phyloP scores from a whole-genome alignment of 2,329 filamentous ascomycete genomes.

The Talaromyces atroroseus region DNA sequence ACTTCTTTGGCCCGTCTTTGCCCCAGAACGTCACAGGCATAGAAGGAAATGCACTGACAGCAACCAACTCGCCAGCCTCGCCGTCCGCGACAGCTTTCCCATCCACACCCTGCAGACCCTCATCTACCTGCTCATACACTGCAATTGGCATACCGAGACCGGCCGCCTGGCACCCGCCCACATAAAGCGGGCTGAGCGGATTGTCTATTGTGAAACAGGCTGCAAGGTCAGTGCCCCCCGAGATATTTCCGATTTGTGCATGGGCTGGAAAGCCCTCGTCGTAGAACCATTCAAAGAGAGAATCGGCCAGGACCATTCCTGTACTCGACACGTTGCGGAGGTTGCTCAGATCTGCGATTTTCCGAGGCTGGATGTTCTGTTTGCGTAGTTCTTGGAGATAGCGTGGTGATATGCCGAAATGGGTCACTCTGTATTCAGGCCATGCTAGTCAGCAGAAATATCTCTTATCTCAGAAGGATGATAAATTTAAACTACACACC shows the following conservation, averaged over 20 bases:
- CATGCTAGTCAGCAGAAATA: not conserved
- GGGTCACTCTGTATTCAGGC: slow-evolving; percentile 50
- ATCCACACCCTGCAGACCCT: slow-evolving; percentile 42
- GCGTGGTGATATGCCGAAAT: slow-evolving; percentile 68
- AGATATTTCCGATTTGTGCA: slow-evolving; percentile 67
- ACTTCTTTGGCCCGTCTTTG: slow-evolving; percentile 50
- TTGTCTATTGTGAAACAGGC: slow-evolving; percentile 49
- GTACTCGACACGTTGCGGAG: slow-evolving; percentile 63
- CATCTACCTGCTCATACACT: slow-evolving; percentile 54
- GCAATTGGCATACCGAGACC: slow-evolving; percentile 50
- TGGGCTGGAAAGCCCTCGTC: slow-evolving; percentile 62
- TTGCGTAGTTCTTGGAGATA: slow-evolving; percentile 71
- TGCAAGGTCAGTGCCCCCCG: slow-evolving; percentile 70
- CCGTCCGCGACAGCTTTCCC: slow-evolving; percentile 55
- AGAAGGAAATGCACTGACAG: slow-evolving; percentile 66
- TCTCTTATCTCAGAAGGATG: not conserved
- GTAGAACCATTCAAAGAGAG: slow-evolving; percentile 76
- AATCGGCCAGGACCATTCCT: slow-evolving; percentile 74
- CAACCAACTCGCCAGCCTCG: slow-evolving; percentile 69
- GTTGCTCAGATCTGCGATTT: slow-evolving; percentile 57
- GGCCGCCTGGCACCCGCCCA: slow-evolving; percentile 52
- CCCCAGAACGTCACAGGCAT: slow-evolving; percentile 63
- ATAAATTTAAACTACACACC: slow-evolving; percentile 18
- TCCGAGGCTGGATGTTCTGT: slow-evolving; percentile 55
- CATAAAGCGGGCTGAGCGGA: slow-evolving; percentile 61